Evolutionary conservation across 192 early-diverging fungal genomes (phyloP), one percentile per base, ranked within the genome.

Genomic region (Pilobolus umbonatus): DNA sequence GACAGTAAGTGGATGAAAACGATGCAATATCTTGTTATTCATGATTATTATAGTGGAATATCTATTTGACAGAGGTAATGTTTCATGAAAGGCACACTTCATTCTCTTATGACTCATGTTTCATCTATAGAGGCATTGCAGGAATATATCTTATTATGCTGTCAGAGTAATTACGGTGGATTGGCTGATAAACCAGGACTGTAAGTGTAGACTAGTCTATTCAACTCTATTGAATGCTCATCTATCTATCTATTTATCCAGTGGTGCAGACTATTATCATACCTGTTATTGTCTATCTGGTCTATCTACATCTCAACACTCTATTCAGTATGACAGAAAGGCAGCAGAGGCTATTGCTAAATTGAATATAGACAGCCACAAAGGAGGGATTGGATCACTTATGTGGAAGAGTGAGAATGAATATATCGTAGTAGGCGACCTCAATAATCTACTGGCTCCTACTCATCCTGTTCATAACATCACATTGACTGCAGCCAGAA

Each of bases 241-340:
- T 49, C 0, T 36, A 44, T 8, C 14, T 55, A 47, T 19, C 8
- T 47, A 6, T 29, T 36, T n/a, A 39, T 36, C 2, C 54, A 90
- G 84, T 46, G 42, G 61, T 1, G 80, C 88, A 0, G 96, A 98
- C 62, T 85, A 84, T 42, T 99, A 99, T 71, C 96, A 99, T 62
- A 94, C 94, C 32, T 95, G 92, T 60, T 99, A 99, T 65, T 83
- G 85, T 24, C 76, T 99, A 34, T 79, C 79, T 47, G 96, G 96
- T 0, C 70, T 99, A 22, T 93, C 95, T 5, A 62, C 85, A 19
- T 75, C 89, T 5, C 96, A 97, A 60, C 84, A 97, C 63, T 73
- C 85, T 19, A 77, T 87, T 21, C 32, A 57, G 0, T 83, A 69
- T 57, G 71, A 81, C 31, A 14, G 35, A 5, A 42, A 47, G 10